These are phyloP conservation scores for Strobilomyces echinocephalus DNA, from an alignment of 768 basidiomycete species.

Conservation along the genomic window DNA sequence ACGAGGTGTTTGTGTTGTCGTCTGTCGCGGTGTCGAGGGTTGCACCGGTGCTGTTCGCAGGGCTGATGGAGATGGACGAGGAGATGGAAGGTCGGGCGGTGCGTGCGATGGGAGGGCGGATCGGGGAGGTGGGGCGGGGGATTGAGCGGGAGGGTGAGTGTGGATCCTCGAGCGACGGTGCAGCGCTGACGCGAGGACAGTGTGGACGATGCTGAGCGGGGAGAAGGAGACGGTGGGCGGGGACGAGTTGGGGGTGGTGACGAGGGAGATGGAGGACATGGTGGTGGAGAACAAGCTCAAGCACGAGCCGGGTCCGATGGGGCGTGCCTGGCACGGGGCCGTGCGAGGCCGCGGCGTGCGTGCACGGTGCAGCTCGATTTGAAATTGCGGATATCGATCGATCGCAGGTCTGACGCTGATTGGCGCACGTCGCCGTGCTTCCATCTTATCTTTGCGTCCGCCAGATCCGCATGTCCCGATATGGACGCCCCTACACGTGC, in stretches of 20 bases:
- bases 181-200: conserved; percentile 26
- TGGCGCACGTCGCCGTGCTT: too few relatives aligned
- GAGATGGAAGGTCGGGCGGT: conserved; percentile 18
- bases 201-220: conserved; percentile 45
- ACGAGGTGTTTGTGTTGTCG: conserved; percentile 70
- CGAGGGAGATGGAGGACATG: conserved; percentile 59
- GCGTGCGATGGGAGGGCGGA: conserved; percentile 40
- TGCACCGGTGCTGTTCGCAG: conserved; percentile 60
- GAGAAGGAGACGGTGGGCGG: conserved; percentile 15
- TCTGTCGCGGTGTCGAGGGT: conserved; percentile 70
- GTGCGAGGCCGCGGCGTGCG: conserved; percentile 19
- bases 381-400: conserved; percentile 4
- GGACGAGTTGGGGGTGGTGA: conserved; percentile 39
- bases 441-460: conserved; percentile 14
- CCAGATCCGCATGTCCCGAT: conserved; percentile 15
- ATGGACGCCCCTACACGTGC: conserved; percentile 11
- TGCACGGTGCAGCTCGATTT: conserved; percentile 28
- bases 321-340: conserved; percentile 48
- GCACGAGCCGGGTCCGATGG: conserved; percentile 55
- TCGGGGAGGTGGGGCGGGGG: conserved; percentile 38
- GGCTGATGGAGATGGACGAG: conserved; percentile 24
- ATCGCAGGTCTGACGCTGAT: too few relatives aligned
- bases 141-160: conserved; percentile 57
- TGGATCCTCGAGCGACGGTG: background rate
- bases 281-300: conserved; percentile 60